Base-by-base conservation (phyloP, 1,284 basidiomycete species). In the Leccinum subrobustum region DNA sequence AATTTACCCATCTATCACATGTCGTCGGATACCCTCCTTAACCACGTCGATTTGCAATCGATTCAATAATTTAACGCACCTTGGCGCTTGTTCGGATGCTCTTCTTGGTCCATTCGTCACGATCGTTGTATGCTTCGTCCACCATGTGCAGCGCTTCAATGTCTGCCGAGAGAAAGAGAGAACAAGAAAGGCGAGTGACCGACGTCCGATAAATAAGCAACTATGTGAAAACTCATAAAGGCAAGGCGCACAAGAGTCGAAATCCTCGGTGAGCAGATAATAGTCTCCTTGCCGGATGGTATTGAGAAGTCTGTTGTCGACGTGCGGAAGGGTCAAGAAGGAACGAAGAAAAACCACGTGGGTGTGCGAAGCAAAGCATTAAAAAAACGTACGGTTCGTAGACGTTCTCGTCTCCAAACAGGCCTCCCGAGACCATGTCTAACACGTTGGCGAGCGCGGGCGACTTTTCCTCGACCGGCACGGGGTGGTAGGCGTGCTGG, bases 71-170 rank as follows among this genome's bases (percentile, higher is more conserved):
- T 61, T 52, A 5, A 59, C 76, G 29, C 58, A 84, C 87, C 81
- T 89, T 91, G 33, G 90, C 91, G 0, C 89, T 85, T 4, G 92
- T 95, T 56, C 84, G 76, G 74, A 96, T 95, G 31, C 89, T 91
- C 80, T 95, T 96, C 79, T 93, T 92, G 75, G 88, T 84, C 95
- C 95, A 97, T 67, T 89, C 89, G 1, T 86, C 83, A 61, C 83
- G 86, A 71, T 95, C 88, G 39, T 80, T 78, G 78, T 93, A 96
- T 2, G 91, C 90, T 68, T 92, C 85, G 70, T 97, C 94, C 42
- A 96, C 92, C 81, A 96, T 88, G 59, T 78, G 79, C 61, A 95
- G 81, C 8, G 94, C 93, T 61, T 86, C 83, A 63, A 96, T 84
- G 75, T 93, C 88, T 90, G 67, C 47, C 59, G 59, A 29, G 54